Base-by-base conservation (phyloP, 768 basidiomycete species). In the Mycena haematopus region DNA sequence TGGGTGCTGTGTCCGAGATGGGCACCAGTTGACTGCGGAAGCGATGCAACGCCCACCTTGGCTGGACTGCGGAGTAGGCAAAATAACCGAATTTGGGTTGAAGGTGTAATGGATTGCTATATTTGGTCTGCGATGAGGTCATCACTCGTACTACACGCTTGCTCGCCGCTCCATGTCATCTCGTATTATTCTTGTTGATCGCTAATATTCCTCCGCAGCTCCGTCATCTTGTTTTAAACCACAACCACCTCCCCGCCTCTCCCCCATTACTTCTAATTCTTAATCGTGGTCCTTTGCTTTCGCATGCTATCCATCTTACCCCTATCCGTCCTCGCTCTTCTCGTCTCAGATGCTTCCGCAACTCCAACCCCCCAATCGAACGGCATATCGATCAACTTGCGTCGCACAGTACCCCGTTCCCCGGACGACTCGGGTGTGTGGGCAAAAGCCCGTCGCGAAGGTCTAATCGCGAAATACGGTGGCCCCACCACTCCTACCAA, bases 361-460 rank as follows among this genome's bases (percentile, higher is more conserved):
- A 60, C 40, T 17, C 66, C 66, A n/a, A 58, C 66, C 5, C 58
- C 54, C 2, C 66, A 60, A 19, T 56, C 62, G 5, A 54, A 54
- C 0, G 62, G 66, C 17, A 31, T 67, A 15, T 64, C 66, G 7
- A 61, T 67, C 29, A 25, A 51, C 22, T 46, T 67, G 33, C 66
- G 52, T 10, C 62, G 56, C 21, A 49, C 52, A 35, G 52, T 52
- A 9, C 14, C 55, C n/a, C 62, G 66, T 19, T 60, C 62, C 3
- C 46, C 33, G 17, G 62, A 67, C 4, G 65, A 67, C 27, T 60
- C 31, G 2, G 58, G 54, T n/a, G 21, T 56, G 8, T 67, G 66
- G 66, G 66, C 66, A 13, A 64, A 67, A 44, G 61, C 47, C 45
- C 62, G 61, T 15, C 62, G 66, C 2, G 56, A 40, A n/a, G 66